Percentiles rank a stretch among this genome's conserved stretches.
phyloP scores from a whole-genome alignment of 2,329 filamentous ascomycete species.

The Lecanoromycetidae sp. region DNA sequence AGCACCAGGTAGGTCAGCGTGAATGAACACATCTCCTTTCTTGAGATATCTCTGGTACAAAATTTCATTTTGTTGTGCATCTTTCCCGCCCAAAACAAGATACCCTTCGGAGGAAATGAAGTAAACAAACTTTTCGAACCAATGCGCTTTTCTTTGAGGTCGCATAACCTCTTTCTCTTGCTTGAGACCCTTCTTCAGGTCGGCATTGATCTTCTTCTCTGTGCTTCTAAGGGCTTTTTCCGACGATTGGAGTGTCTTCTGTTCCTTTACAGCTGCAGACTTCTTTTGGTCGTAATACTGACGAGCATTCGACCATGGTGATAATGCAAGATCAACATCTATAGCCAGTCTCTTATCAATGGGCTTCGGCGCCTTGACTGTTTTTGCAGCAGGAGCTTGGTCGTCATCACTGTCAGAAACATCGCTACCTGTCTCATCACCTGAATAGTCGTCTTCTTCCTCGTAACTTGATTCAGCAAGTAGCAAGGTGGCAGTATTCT shows the following conservation, averaged over 20 bases:
- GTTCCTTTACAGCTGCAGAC: constrained; percentile 69
- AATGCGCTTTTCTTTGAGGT: constrained; percentile 69
- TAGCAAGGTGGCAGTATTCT: constrained; percentile 73
- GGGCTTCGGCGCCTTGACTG: constrained; percentile 28
- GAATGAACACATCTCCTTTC: constrained; percentile 83
- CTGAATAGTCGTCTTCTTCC: constrained; percentile 48
- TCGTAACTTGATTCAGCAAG: constrained; percentile 59
- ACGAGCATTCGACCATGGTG: constrained; percentile 78
- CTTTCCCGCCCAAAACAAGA: constrained; percentile 76
- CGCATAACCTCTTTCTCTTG: constrained; percentile 81
- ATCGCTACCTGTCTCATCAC: constrained; percentile 54
- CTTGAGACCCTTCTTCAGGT: constrained; percentile 78
- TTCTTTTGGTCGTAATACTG: constrained; percentile 89
- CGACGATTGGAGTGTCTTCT: constrained; percentile 74
- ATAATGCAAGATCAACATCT: constrained; percentile 72
- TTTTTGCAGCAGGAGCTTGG: constrained; percentile 23
- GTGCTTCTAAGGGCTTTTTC: constrained; percentile 75
- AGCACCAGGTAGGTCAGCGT: constrained; percentile 78
- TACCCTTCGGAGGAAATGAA: constrained; percentile 95
- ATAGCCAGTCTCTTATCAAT: constrained; percentile 47
- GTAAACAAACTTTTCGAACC: constrained; percentile 96
- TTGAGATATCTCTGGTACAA: constrained; percentile 78
- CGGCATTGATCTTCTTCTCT: constrained; percentile 73
- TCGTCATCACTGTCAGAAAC: constrained; percentile 49
- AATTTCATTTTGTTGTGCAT: constrained; percentile 79